phyloP scores from a whole-genome alignment of 257 asterid species.

The Vinca minor region DNA sequence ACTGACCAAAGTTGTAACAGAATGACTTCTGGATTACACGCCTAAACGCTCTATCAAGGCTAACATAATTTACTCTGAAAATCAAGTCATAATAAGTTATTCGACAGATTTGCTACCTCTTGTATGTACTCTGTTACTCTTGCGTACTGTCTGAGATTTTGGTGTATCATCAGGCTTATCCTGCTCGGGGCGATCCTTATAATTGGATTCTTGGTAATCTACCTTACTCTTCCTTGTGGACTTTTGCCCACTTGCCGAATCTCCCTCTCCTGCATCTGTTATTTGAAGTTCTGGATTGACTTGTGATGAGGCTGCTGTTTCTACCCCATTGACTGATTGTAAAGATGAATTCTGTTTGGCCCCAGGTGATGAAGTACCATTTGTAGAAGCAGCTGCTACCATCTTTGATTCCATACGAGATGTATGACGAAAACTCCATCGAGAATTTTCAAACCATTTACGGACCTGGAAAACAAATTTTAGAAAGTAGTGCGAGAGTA shows the following conservation, averaged over 20 bases:
- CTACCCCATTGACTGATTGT: conserved; percentile 15
- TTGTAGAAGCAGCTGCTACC: conserved; percentile 4
- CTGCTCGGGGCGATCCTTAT: conserved; percentile 11
- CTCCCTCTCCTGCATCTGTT: conserved; percentile 9
- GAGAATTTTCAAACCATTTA: conserved; percentile 89
- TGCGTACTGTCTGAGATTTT: conserved; percentile 21
- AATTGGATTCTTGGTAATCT: conserved; percentile 18
- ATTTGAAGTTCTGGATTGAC: conserved; percentile 2
- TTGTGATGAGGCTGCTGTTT: conserved; percentile 13
- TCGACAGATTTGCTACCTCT: conserved; percentile 20
- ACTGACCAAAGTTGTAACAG: neutral
- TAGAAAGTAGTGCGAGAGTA: neutral
- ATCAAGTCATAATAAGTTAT: neutral
- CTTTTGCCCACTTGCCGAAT: conserved; percentile 20
- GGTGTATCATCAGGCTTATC: conserved; percentile 16
- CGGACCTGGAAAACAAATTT: conserved; percentile 38
- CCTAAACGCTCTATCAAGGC: neutral
- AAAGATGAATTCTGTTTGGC: conserved; percentile 20
- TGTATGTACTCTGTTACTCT: conserved; percentile 26
- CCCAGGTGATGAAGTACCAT: conserved; percentile 23
- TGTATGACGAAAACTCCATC: conserved; percentile 69
- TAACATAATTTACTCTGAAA: neutral
- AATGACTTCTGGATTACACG: neutral
- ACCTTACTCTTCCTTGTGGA: conserved; percentile 18
- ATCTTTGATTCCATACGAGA: conserved; percentile 29